Evolutionary conservation across 2,329 filamentous ascomycete species (phyloP).

Genomic region (Chaetothyriales sp.): DNA sequence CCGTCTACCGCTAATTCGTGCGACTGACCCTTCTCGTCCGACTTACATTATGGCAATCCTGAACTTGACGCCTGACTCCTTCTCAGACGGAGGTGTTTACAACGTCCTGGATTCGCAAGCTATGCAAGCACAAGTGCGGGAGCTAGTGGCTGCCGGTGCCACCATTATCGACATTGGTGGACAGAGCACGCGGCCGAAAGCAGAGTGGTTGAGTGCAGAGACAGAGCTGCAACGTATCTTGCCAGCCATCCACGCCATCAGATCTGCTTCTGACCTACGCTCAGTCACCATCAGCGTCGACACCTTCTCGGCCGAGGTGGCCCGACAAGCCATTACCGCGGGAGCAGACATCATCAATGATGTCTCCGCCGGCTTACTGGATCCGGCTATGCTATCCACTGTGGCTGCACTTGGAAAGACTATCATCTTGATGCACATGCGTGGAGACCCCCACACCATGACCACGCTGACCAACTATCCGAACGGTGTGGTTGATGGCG

Average conservation of each 20-base stretch:
- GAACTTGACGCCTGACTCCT: constrained; percentile 91
- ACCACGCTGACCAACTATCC: constrained; percentile 54
- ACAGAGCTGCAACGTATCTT: constrained; percentile 69
- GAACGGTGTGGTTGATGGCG: constrained; percentile 49
- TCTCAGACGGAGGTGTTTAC: constrained; percentile 75
- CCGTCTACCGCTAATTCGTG: constrained; percentile 41
- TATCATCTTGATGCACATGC: constrained; percentile 85
- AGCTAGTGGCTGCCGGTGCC: constrained; percentile 55
- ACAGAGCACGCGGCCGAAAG: constrained; percentile 75
- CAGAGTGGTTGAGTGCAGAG: constrained; percentile 51
- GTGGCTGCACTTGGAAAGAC: constrained; percentile 66
- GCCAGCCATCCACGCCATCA: constrained; percentile 63
- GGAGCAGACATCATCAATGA: constrained; percentile 94
- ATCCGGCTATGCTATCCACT: constrained; percentile 67
- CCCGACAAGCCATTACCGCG: constrained; percentile 57
- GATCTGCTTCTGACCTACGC: constrained; percentile 42
- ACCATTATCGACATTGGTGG: constrained; percentile 86
- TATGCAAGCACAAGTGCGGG: constrained; percentile 45
- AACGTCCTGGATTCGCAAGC: constrained; percentile 31
- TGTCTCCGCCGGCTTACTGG: constrained; percentile 68
- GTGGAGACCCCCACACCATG: constrained; percentile 77
- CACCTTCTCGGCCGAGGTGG: constrained; percentile 79
- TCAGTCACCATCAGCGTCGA: constrained; percentile 72
- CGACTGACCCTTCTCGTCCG: constrained; percentile 40
- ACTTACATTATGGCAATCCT: constrained; percentile 88